Conservation (phyloP, 1,284 basidiomycete genomes). For the Gastroboletus turbinatus region DNA sequence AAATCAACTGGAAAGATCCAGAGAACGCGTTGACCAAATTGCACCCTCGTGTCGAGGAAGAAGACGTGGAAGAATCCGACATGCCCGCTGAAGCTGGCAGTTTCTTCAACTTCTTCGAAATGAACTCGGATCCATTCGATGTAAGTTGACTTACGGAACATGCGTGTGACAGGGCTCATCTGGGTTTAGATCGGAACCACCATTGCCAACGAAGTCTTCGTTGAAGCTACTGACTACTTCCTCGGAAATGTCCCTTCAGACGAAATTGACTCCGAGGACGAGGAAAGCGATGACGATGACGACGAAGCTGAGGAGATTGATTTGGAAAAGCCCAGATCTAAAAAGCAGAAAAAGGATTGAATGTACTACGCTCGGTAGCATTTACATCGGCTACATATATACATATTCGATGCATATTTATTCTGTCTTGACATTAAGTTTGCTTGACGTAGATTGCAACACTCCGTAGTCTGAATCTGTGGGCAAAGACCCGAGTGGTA, state of each 20-base stretch:
- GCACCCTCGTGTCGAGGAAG: conserved; percentile 65
- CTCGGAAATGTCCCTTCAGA: conserved; percentile 59
- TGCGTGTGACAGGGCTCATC: conserved; percentile 11
- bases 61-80: conserved; percentile 49
- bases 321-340: conserved; percentile 73
- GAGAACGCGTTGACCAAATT: conserved; percentile 74
- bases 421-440: conserved; percentile 19
- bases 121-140: conserved; percentile 60
- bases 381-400: conserved; percentile 11
- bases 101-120: conserved; percentile 88
- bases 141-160: conserved; percentile 43
- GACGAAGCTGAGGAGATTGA: conserved; percentile 80
- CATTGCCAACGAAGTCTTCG: conserved; percentile 75
- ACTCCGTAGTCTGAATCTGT: background rate
- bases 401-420: conserved; percentile 31
- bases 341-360: conserved; percentile 67
- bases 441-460: conserved; percentile 6
- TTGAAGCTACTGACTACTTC: conserved; percentile 77
- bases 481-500: background rate
- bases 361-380: conserved; percentile 11
- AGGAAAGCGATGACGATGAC: conserved; percentile 62
- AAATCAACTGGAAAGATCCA: conserved; percentile 82
- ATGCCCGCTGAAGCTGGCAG: conserved; percentile 67
- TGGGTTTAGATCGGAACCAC: conserved; percentile 58
- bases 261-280: conserved; percentile 61